Evolutionary conservation across 2,329 filamentous ascomycete species (phyloP).

Genomic region (Thielaviopsis punctulata): DNA sequence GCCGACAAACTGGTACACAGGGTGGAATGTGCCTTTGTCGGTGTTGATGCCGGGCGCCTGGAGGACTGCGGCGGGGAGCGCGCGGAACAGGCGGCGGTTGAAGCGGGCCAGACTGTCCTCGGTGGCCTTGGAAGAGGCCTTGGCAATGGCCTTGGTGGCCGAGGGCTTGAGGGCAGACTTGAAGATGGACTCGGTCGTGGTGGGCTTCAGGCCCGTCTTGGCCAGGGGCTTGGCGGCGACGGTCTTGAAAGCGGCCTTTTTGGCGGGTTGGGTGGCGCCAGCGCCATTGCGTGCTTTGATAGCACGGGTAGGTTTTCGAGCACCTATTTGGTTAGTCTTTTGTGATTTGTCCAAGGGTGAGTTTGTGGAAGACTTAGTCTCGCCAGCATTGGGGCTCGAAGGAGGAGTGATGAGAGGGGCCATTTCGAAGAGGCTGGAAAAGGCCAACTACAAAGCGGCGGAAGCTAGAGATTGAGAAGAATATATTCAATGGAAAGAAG

Average conservation of each 20-base stretch:
- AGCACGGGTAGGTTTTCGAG: neutral
- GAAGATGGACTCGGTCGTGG: neutral
- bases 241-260: neutral
- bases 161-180: neutral
- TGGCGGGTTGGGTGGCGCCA: neutral
- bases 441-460: neutral
- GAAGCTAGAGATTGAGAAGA: neutral
- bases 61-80: neutral
- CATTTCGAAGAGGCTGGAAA: neutral
- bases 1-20: conserved; percentile 1
- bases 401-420: neutral
- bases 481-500: neutral
- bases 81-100: neutral
- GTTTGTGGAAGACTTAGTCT: neutral
- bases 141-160: neutral
- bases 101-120: neutral
- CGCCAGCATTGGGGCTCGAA: neutral
- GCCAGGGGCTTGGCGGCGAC: neutral
- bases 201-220: neutral
- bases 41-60: neutral
- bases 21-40: conserved; percentile 3
- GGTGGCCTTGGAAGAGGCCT: neutral
- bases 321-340: neutral
- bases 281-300: neutral
- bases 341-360: neutral